These are phyloP conservation scores for Fusarium algeriense DNA, from an alignment of 2,329 filamentous ascomycete genomes.

Conservation along the genomic window DNA sequence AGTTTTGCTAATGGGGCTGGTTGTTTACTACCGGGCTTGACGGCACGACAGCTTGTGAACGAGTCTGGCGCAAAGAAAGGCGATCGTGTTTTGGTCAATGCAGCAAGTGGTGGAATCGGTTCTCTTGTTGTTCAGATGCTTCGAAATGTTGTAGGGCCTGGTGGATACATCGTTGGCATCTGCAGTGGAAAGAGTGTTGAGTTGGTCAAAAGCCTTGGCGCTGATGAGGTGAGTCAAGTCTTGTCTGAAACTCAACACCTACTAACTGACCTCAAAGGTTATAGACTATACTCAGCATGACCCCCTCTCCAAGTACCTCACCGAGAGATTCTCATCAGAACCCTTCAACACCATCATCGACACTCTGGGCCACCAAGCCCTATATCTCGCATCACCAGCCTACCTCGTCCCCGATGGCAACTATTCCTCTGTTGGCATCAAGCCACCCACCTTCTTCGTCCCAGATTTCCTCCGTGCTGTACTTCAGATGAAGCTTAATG, in stretches of 20 bases:
- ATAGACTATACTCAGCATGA: background rate
- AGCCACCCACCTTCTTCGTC: conserved; percentile 49
- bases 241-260: background rate
- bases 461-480: conserved; percentile 49
- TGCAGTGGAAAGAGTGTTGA: background rate
- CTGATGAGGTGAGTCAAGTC: background rate
- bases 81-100: conserved; percentile 2
- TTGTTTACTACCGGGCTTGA: conserved; percentile 55
- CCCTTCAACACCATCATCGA: conserved; percentile 8
- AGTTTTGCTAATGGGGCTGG: conserved; percentile 53
- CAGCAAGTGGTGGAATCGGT: conserved; percentile 7
- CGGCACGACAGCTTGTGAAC: conserved; percentile 55
- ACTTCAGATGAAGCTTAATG: conserved; percentile 55
- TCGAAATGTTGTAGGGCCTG: background rate
- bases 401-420: background rate
- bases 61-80: conserved; percentile 52
- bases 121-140: conserved; percentile 8
- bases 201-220: conserved; percentile 3
- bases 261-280: background rate
- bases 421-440: conserved; percentile 13
- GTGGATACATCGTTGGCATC: background rate
- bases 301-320: background rate
- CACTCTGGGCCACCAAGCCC: background rate
- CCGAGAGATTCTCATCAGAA: background rate
- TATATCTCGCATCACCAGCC: conserved; percentile 5